Conservation (phyloP, 345 rosid species). For the Ceriops zippeliana region DNA sequence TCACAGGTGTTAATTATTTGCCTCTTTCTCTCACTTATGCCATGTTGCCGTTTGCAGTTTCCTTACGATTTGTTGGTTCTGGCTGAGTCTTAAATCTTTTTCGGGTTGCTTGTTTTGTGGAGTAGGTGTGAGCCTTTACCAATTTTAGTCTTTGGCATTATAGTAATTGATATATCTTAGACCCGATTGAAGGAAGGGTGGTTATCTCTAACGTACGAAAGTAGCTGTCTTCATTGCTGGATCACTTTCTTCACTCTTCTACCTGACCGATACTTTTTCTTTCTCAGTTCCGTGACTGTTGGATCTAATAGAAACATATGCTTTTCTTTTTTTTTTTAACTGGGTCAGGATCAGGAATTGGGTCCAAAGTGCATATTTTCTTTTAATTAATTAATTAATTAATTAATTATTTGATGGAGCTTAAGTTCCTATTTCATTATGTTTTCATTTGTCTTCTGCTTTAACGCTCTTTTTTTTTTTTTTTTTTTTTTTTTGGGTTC, state of each 20-base stretch:
- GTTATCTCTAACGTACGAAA: background rate
- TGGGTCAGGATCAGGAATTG: background rate
- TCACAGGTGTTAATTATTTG: slow-evolving; percentile 45
- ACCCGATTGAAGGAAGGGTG: too few relatives aligned
- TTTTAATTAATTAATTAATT: accelerated
- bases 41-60: too few relatives aligned
- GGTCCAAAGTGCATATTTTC: background rate
- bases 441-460: too few relatives aligned
- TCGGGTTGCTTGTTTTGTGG: background rate
- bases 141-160: too few relatives aligned
- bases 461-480: too few relatives aligned
- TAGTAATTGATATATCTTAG: too few relatives aligned
- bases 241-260: too few relatives aligned
- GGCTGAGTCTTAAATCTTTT: background rate
- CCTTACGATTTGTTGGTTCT: background rate
- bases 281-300: background rate
- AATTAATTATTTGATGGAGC: too few relatives aligned
- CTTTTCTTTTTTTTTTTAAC: background rate
- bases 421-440: too few relatives aligned
- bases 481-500: too few relatives aligned
- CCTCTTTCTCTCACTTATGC: background rate
- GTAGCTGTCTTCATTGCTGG: background rate
- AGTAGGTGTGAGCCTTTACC: too few relatives aligned
- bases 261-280: too few relatives aligned
- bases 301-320: background rate